These are phyloP conservation scores for Camellia sinensis DNA, from an alignment of 148 eudicot genomes.

Conservation along the genomic window DNA sequence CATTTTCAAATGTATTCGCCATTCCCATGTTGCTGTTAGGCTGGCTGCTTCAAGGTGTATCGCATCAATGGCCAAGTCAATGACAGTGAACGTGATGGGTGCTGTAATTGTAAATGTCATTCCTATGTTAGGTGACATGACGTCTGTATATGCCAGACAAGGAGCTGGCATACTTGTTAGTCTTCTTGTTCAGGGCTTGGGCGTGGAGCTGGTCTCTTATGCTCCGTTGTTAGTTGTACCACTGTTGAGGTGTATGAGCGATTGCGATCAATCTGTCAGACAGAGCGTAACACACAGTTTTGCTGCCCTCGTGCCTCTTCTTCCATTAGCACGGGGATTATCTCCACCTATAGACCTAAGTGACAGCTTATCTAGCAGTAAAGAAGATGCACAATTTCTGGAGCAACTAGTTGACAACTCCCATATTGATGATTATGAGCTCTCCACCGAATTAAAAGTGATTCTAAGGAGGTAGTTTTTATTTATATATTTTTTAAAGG, in stretches of 20 bases:
- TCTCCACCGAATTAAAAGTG: conserved; percentile 74
- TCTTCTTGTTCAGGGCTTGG: conserved; percentile 90
- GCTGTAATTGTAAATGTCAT: conserved; percentile 78
- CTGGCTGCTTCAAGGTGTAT: conserved; percentile 92
- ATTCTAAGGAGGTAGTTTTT: conserved; percentile 59
- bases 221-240: conserved; percentile 95
- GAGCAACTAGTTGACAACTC: conserved; percentile 99
- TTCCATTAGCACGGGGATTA: conserved; percentile 90
- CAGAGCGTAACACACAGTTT: conserved; percentile 98
- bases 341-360: conserved; percentile 73
- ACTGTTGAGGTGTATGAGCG: conserved; percentile 98
- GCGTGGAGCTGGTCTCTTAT: conserved; percentile 84
- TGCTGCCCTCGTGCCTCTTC: conserved; percentile 98
- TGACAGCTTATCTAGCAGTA: conserved; percentile 61
- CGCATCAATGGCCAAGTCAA: conserved; percentile 91
- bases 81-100: conserved; percentile 73
- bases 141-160: conserved; percentile 86
- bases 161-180: conserved; percentile 98
- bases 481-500: conserved; percentile 18
- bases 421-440: conserved; percentile 87
- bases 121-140: conserved; percentile 86
- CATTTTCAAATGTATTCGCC: conserved; percentile 86
- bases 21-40: conserved; percentile 92
- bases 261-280: conserved; percentile 85
- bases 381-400: conserved; percentile 83